Base-by-base conservation (phyloP, 176 grass and related monocot species). In the Musa itinerans region DNA sequence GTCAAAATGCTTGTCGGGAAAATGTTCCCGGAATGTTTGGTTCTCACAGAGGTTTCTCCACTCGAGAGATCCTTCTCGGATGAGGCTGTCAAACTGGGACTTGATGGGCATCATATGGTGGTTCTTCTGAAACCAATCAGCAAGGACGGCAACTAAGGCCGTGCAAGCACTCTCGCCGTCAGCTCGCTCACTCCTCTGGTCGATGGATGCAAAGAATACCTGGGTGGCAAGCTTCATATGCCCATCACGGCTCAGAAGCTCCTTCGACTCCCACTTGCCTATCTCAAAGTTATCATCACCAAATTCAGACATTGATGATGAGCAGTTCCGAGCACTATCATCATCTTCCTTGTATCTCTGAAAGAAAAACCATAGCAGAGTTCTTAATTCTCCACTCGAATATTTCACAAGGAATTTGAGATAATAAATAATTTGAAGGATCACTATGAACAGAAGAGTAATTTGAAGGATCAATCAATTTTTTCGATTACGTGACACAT, bases 141-240 rank as follows among this genome's bases (percentile, higher is more conserved):
- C 92, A 2, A 96, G 71, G 25, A 88, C 82, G 43, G 89, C 89
- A 29, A 96, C 92, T 27, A 96, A 82, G 49, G 85, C 89, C 6
- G 92, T 89, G 74, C 92, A 96, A 16, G 92, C 92, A 55, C 92
- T 96, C 86, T 92, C 89, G 10, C 92, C 92, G 0, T 86, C 92
- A 85, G 86, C 92, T 11, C 82, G 89, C 34, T 43, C 34, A 6
- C 34, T 43, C 34, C 34, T 43, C 34, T 43, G 34, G 34, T 43
- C 34, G 34, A 43, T 43, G 34, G 34, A 43, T 43, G 34, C 34
- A 43, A 43, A 43, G 34, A 43, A 43, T 3, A 43, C 84, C 16
- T 91, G 69, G 34, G 86, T 85, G 72, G 82, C 85, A 59, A 96
- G 86, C 63, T 87, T 92, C 82, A 87, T 65, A 12, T 89, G 89